Conservation (phyloP, 345 rosid genomes). For the Erodium maritimum region DNA sequence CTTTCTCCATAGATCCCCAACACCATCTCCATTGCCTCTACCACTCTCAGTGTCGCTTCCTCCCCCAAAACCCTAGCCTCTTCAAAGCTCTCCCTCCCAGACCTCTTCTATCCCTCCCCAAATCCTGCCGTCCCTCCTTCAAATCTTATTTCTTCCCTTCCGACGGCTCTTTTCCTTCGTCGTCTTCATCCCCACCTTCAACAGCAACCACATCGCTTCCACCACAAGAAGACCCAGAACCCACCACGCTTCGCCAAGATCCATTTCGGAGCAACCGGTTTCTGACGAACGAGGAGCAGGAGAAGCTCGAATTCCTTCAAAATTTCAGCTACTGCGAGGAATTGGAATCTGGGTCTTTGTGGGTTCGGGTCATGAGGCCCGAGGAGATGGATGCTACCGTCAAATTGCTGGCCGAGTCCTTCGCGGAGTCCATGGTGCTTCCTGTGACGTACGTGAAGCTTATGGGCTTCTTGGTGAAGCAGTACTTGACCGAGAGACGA, state of each 20-base stretch:
- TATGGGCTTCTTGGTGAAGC: constrained; percentile 65
- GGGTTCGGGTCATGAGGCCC: constrained; percentile 58
- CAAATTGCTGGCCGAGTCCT: constrained; percentile 61
- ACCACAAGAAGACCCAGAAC: too few relatives aligned
- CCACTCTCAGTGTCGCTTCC: too few relatives aligned
- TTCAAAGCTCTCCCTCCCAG: too few relatives aligned
- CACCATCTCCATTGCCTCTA: too few relatives aligned
- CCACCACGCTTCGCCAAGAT: constrained; percentile 41
- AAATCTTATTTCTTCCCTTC: too few relatives aligned
- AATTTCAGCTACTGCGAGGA: constrained; percentile 43
- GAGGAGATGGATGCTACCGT: constrained; percentile 68
- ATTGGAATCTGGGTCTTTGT: constrained; percentile 49
- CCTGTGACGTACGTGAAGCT: constrained; percentile 38
- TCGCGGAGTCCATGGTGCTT: constrained; percentile 70
- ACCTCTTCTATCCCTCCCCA: too few relatives aligned
- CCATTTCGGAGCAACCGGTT: constrained; percentile 44
- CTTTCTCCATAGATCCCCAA: too few relatives aligned
- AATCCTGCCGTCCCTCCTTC: too few relatives aligned
- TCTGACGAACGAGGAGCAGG: constrained; percentile 58
- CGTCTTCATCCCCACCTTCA: too few relatives aligned
- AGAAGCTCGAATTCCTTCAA: constrained; percentile 52
- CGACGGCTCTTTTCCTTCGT: too few relatives aligned
- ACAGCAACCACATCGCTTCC: too few relatives aligned
- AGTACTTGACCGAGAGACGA: constrained; percentile 72
- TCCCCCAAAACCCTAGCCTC: too few relatives aligned